Percentiles rank a stretch among this genome's conserved stretches.
Conservation (phyloP, 352 stramenopile genomes). For the Pythium guiyangense region DNA sequence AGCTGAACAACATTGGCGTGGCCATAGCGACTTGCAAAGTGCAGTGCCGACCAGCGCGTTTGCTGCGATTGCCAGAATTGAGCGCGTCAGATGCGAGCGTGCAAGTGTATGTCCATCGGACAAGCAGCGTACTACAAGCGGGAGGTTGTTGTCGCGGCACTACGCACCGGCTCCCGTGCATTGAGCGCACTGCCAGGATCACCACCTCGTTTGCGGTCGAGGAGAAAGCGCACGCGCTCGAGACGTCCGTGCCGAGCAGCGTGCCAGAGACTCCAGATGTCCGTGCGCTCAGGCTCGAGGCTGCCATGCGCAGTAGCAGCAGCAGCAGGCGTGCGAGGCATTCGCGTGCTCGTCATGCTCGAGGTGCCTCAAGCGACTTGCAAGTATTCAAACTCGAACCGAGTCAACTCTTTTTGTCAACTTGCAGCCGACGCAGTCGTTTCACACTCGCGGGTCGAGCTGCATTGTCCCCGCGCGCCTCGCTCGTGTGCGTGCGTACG, state of each 20-base stretch:
- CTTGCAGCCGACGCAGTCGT: too few species aligned
- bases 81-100: not conserved
- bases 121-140: not conserved
- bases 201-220: constrained; percentile 33
- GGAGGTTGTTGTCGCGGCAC: not conserved
- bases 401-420: too few species aligned
- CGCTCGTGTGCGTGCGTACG: too few species aligned
- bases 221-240: constrained; percentile 41
- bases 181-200: constrained; percentile 24
- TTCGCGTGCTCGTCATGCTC: not conserved
- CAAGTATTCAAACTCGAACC: too few species aligned
- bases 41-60: constrained; percentile 55
- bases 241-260: constrained; percentile 52
- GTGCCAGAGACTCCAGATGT: constrained; percentile 78
- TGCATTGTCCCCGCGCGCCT: too few species aligned
- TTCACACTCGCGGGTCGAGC: too few species aligned
- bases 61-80: constrained; percentile 16
- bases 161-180: constrained; percentile 44
- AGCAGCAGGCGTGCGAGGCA: not conserved
- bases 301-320: too few species aligned
- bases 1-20: constrained; percentile 41
- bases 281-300: not conserved
- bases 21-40: constrained; percentile 55
- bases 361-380: too few species aligned
- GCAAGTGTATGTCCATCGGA: not conserved